Conservation (phyloP, 73 alveolate genomes). For the Paramecium octaurelia region DNA sequence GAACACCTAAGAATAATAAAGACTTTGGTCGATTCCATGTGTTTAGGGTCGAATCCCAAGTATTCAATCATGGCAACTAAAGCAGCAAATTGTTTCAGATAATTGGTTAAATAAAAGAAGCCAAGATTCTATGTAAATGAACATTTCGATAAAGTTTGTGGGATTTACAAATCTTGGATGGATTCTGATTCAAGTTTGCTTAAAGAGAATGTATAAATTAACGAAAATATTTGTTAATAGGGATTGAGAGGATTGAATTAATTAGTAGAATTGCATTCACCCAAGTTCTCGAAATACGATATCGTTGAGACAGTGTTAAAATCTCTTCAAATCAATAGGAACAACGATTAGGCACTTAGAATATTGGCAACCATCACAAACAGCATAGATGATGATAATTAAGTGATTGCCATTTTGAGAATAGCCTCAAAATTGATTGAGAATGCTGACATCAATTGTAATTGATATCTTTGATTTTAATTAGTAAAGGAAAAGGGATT, state of each 20-base stretch:
- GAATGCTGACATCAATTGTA: not conserved
- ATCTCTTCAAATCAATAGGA: not conserved
- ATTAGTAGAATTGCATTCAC: not conserved
- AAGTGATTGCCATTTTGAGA: not conserved
- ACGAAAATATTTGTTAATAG: not conserved
- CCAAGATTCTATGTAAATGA: not conserved
- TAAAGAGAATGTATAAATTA: not conserved
- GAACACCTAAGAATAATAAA: not conserved
- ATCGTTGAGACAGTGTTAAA: not conserved
- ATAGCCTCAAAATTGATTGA: not conserved
- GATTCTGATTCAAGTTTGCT: not conserved
- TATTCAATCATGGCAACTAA: not conserved
- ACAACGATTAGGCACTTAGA: not conserved
- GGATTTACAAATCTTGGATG: not conserved
- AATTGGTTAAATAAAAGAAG: not conserved
- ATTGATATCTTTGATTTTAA: not conserved
- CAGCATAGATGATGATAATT: not conserved
- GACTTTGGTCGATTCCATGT: not conserved
- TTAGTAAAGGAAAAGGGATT: slow-evolving; percentile 2
- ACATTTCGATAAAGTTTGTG: not conserved
- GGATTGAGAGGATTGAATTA: not conserved
- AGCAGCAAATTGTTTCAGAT: not conserved
- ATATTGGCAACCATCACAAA: not conserved
- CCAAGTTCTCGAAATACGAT: not conserved
- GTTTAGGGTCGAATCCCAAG: not conserved